These are phyloP conservation scores for Chenopodium quinoa DNA, from an alignment of 148 eudicot genomes.

Conservation along the genomic window DNA sequence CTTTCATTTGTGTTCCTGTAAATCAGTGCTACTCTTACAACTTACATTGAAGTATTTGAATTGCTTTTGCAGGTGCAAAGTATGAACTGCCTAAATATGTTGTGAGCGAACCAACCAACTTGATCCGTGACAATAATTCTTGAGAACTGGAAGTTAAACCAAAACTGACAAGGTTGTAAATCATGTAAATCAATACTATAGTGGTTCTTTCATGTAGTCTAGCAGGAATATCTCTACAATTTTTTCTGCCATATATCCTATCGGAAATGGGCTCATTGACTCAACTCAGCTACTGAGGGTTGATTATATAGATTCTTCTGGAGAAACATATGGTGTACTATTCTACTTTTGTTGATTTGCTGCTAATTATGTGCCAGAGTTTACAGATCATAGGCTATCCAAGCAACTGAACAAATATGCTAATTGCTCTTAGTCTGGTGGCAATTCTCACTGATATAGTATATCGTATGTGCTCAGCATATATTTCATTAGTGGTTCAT, in stretches of 20 bases:
- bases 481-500: neutral
- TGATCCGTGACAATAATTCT: slow-evolving; percentile 40
- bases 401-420: neutral
- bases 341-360: neutral
- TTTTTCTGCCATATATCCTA: slow-evolving; percentile 11
- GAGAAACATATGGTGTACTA: slow-evolving; percentile 20
- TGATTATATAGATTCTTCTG: slow-evolving; percentile 1
- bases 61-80: slow-evolving; percentile 63
- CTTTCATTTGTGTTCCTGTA: neutral
- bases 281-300: neutral
- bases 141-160: slow-evolving; percentile 12
- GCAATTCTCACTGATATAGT: neutral
- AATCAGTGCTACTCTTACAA: neutral
- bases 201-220: slow-evolving; percentile 12
- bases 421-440: slow-evolving; percentile 4
- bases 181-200: slow-evolving; percentile 26
- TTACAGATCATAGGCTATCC: neutral
- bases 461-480: neutral
- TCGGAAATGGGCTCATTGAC: slow-evolving; percentile 23
- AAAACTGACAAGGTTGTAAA: slow-evolving; percentile 24
- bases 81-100: slow-evolving; percentile 76
- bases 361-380: neutral
- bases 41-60: neutral
- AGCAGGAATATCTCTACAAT: slow-evolving; percentile 13
- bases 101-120: slow-evolving; percentile 74